Base-by-base conservation (phyloP, 2,329 filamentous ascomycete species). In the Magnaporthiopsis rhizophila region DNA sequence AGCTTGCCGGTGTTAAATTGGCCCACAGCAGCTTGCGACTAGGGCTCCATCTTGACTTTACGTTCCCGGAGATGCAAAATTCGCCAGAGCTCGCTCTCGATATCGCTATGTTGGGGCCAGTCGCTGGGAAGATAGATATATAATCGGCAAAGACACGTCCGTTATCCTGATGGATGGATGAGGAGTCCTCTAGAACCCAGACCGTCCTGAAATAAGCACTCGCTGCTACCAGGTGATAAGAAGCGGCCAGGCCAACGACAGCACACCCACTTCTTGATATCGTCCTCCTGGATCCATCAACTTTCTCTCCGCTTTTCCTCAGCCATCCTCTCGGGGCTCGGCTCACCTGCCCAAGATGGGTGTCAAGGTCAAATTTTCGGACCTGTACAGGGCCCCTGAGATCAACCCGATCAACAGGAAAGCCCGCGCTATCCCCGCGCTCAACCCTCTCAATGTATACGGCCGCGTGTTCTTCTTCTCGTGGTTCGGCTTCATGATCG, bases 391-490 rank as follows among this genome's bases (percentile, higher is more conserved):
- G 68, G 81, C 85, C 38, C 91, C 92, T 57, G 85, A 89, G 73
- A 78, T 96, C 77, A 96, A 96, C 74, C 91, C 92, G 12, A 84
- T 92, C 78, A 97, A 89, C 78, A 83, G 84, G 65, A 97, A 97
- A 75, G 92, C 92, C 64, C 86, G 84, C 66, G 90, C 90, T 0
- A 85, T 97, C 60, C 92, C 92, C 0, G 74, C 91, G 28, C 78
- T 97, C 67, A 96, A 96, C 74, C 85, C 89, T 0, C 73, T 93
- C 70, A 83, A 96, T 74, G 79, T 87, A 69, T 92, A 97, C 79
- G 92, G 92, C 53, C 84, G 92, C 8, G 92, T 95, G 0, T 96
- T 96, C 76, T 92, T 93, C 80, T 96, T 96, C 78, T 90, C 89
- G 1, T 95, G 90, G 87, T 83, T 92, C 61, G 90, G 90, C 2